These are phyloP conservation scores for Volvariella surrecta DNA, from an alignment of 1,284 basidiomycete genomes.

Conservation along the genomic window DNA sequence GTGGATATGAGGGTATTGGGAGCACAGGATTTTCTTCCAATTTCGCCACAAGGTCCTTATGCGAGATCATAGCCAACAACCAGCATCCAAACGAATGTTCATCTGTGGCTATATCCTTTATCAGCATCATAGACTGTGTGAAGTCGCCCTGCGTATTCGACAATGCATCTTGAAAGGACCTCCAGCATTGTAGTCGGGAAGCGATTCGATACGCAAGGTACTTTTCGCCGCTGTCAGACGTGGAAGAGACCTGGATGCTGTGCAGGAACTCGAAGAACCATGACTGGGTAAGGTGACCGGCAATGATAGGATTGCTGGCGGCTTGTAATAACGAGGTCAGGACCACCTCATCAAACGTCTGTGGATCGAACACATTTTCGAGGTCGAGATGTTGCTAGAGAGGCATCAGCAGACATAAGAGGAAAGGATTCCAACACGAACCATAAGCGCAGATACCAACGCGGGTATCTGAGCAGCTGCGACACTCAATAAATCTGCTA, in stretches of 20 bases:
- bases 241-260: constrained; percentile 30
- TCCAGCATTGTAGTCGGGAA: constrained; percentile 49
- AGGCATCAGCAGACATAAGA: not conserved
- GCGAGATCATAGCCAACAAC: constrained; percentile 56
- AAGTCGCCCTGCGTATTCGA: constrained; percentile 46
- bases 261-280: constrained; percentile 34
- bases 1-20: constrained; percentile 18
- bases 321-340: constrained; percentile 51
- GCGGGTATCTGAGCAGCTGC: constrained; percentile 57
- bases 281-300: constrained; percentile 31
- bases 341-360: constrained; percentile 45
- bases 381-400: constrained; percentile 49
- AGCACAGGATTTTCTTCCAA: constrained; percentile 35
- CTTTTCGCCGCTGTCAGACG: constrained; percentile 30
- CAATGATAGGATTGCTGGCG: constrained; percentile 52
- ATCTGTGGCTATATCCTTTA: constrained; percentile 51
- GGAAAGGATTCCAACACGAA: constrained; percentile 15
- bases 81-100: constrained; percentile 64
- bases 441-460: constrained; percentile 36
- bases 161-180: constrained; percentile 49
- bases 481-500: constrained; percentile 52
- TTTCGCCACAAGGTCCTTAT: constrained; percentile 38
- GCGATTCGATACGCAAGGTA: constrained; percentile 35
- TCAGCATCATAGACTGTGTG: constrained; percentile 31
- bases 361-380: constrained; percentile 40